Evolutionary conservation across 1,139 yeast species (phyloP), one percentile per base, ranked within the genome.

Genomic region (Hanseniaspora gamundiae): DNA sequence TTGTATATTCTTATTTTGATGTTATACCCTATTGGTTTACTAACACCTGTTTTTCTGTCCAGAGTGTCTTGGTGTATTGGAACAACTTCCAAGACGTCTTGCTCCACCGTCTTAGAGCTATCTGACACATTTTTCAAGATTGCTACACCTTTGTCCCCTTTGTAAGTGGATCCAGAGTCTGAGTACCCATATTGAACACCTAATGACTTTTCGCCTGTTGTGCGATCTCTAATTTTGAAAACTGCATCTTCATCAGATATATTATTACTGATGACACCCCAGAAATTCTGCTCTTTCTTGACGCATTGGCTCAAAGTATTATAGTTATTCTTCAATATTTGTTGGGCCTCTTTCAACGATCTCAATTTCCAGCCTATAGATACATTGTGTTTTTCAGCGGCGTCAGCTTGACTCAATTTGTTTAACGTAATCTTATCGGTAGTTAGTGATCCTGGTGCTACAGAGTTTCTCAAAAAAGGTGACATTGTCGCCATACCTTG

Each of bases 161-260:
- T 69, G 54, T 75, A 84, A 30, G 70, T 74, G 1, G 95, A 84
- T 0, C 97, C 98, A 0, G 94, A 78, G 59, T 87, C 96, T 9
- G 83, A 91, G 61, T 76, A 91, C 0, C 97, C 97, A 57, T 83
- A 88, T 55, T 84, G 85, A 31, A 88, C 81, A 1, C 88, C 94
- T 38, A 88, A 67, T 42, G 50, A 53, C 40, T 71, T 64, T 35
- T 76, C 76, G 39, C 68, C 52, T 58, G 79, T 59, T 11, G 60
- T 59, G 20, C 68, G 69, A 45, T 76, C 81, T 46, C 79, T 70
- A 33, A 80, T 43, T 54, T 83, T 83, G 56, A 80, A 80, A 16
- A 88, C 64, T 1, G 82, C 80, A 55, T 87, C 96, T 41, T 81
- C 76, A 13, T 69, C 70, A 45, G 74, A 70, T 26, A 74, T 71